Conservation (phyloP, 257 asterid species). For the Ligustrum vulgare region DNA sequence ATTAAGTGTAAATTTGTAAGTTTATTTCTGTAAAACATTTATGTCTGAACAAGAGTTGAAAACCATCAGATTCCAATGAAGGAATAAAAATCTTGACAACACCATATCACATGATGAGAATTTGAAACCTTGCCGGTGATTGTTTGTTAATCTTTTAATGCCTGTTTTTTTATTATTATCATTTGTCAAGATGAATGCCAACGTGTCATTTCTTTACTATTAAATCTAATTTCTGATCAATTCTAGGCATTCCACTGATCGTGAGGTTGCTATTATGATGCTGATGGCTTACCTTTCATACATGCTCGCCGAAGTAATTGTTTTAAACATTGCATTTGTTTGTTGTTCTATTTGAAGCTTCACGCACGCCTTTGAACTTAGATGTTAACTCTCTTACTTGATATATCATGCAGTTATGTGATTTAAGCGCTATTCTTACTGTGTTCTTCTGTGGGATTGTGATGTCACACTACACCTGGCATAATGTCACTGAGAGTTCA, state of each 20-base stretch:
- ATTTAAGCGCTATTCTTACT: conserved; percentile 68
- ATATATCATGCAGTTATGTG: conserved; percentile 45
- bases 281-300: conserved; percentile 79
- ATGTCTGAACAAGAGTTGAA: conserved; percentile 13
- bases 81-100: neutral
- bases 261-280: conserved; percentile 77
- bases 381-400: conserved; percentile 21
- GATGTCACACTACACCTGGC: conserved; percentile 82
- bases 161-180: neutral
- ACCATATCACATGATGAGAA: conserved; percentile 9
- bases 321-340: conserved; percentile 6
- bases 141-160: neutral
- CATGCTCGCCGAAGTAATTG: conserved; percentile 61
- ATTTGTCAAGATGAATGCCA: neutral
- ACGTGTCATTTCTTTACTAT: neutral
- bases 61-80: neutral
- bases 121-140: neutral
- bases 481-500: conserved; percentile 72
- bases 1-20: neutral
- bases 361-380: conserved; percentile 9
- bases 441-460: conserved; percentile 78
- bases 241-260: conserved; percentile 76
- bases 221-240: conserved; percentile 16
- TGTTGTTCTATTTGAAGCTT: neutral
- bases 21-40: conserved; percentile 4